Base-by-base conservation (phyloP, 345 rosid species). In the Salix dunnii region DNA sequence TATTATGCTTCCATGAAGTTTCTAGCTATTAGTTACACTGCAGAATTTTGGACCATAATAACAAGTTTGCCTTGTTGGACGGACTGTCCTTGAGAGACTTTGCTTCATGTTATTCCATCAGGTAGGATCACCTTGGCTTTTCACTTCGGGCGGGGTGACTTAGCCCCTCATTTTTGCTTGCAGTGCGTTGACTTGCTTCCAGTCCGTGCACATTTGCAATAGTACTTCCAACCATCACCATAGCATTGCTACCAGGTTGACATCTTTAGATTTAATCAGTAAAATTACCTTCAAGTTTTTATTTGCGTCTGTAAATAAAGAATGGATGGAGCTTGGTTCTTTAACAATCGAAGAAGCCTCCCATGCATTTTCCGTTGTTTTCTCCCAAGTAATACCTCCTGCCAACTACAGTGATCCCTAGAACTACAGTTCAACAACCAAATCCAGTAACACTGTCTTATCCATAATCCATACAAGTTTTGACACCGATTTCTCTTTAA, bases 401-500 rank as follows among this genome's bases (percentile, higher is more conserved):
- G 46, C 18, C 16, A 21, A 40, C 36, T 25, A 7, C 28, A 55
- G 27, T 4, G 68, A 31, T 25, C 46, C 23, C 68, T 33, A 38
- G 38, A 67, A 25, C 55, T 36, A 25, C 38, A 27, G 63, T 61
- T 33, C 62, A 64, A 14, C 20, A 51, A 27, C 14, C 28, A 74
- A 64, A 25, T 25, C 2, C 17, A 11, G 58, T 7, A 66, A 51
- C 10, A 51, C 18, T 23, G n/a, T 28, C 61, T 12, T 61, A 2
- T 4, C 30, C 38, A 14, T 17, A 38, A 76, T 16, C 75, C 63
- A 91, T 30, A 93, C 80, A 72, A 91, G 84, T n/a, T 74, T 91
- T 91, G 73, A 93, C 84, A 7, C 94, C 96, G 58, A 84, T 86
- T 73, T 88, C 91, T 76, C 90, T n/a, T 87, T 27, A 93, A 76